Evolutionary conservation across 192 early-diverging fungal species (phyloP).

Genomic region (Entomortierella beljakovae): DNA sequence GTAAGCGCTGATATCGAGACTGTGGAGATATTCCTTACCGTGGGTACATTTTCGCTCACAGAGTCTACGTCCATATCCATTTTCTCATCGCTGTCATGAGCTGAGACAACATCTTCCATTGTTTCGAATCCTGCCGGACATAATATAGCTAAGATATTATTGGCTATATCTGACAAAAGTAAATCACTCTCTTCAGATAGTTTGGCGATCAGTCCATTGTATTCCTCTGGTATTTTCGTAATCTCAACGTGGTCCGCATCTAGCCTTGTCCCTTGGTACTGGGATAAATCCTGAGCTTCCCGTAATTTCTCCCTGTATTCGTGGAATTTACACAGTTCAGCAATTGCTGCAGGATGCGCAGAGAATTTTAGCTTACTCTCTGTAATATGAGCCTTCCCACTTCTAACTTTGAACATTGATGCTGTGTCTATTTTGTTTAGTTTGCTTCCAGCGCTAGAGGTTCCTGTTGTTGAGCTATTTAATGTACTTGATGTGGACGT

Average conservation of each 20-base stretch:
- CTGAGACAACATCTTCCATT: conserved; percentile 6
- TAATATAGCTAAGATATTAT: conserved; percentile 18
- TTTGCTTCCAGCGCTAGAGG: conserved; percentile 15
- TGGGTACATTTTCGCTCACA: not conserved
- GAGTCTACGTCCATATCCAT: no score
- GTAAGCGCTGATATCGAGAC: conserved; percentile 32
- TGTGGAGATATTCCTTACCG: conserved; percentile 5
- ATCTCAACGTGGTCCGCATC: conserved; percentile 27
- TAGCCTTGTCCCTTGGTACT: conserved; percentile 5
- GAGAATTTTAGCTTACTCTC: conserved; percentile 46
- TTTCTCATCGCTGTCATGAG: not conserved
- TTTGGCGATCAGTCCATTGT: conserved; percentile 39
- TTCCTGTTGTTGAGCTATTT: not conserved
- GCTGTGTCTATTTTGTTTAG: conserved; percentile 38
- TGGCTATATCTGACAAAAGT: conserved; percentile 15
- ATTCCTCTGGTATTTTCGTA: conserved; percentile 26
- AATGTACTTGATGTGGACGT: not conserved
- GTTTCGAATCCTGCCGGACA: conserved; percentile 40
- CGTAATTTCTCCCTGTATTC: conserved; percentile 31
- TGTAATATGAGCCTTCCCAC: conserved; percentile 42
- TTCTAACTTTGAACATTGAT: conserved; percentile 48
- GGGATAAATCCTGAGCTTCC: conserved; percentile 11
- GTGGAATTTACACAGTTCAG: conserved; percentile 41
- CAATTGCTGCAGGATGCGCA: conserved; percentile 35
- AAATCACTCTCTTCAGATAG: conserved; percentile 42